Evolutionary conservation across 257 asterid species (phyloP).

Genomic region (Ehretia macrophylla): DNA sequence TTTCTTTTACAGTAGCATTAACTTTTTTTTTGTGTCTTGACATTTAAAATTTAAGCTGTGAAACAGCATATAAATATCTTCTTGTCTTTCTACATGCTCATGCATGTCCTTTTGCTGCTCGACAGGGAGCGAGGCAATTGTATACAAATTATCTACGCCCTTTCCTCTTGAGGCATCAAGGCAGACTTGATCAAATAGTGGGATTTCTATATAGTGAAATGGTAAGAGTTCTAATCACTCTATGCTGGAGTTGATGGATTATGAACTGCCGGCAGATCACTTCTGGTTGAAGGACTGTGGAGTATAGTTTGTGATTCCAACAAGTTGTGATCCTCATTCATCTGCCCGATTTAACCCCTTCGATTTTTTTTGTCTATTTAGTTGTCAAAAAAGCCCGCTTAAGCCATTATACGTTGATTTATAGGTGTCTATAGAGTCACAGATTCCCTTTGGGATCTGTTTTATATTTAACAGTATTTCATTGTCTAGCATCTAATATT

Average conservation of each 20-base stretch:
- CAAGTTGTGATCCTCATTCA: too few species aligned
- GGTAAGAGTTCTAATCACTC: slow-evolving; percentile 35
- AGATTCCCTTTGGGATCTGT: too few species aligned
- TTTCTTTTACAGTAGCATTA: background rate
- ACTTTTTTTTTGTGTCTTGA: slow-evolving; percentile 1
- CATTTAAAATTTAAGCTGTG: background rate
- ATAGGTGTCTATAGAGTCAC: too few species aligned
- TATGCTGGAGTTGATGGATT: background rate
- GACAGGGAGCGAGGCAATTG: slow-evolving; percentile 78
- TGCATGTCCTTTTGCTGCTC: slow-evolving; percentile 13
- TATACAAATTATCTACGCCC: slow-evolving; percentile 68
- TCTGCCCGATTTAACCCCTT: too few species aligned
- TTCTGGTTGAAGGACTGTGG: background rate
- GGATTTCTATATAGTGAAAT: slow-evolving; percentile 52
- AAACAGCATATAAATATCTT: background rate
- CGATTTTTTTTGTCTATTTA: too few species aligned
- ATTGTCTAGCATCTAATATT: too few species aligned
- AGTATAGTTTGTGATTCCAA: background rate
- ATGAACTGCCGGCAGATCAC: background rate
- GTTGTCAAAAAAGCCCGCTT: too few species aligned
- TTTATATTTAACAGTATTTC: too few species aligned
- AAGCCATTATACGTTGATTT: too few species aligned
- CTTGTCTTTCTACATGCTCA: background rate
- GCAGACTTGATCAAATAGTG: slow-evolving; percentile 58
- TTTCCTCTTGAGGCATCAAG: slow-evolving; percentile 64